Percentiles rank a stretch among this genome's conserved stretches.
Conservation (phyloP, 306 rosid genomes). For the Citrullus mucosospermus region DNA sequence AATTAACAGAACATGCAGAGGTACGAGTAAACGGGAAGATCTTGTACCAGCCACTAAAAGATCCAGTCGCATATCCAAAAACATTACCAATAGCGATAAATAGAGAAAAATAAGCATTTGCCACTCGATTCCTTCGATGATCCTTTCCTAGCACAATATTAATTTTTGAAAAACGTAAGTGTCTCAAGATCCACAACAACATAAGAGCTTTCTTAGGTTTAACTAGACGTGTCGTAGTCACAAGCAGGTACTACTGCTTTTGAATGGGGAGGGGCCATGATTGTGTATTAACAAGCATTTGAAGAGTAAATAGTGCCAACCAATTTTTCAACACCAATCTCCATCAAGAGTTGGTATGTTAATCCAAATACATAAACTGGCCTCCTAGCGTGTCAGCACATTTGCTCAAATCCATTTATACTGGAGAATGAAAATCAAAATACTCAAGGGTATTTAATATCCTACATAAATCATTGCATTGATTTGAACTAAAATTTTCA, state of each 20-base stretch:
- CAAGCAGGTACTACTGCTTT: not conserved
- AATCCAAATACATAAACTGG: not conserved
- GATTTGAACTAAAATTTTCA: not conserved
- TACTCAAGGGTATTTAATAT: not conserved
- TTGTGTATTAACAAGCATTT: not conserved
- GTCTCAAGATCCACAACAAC: conserved; percentile 50
- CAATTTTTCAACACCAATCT: too few relatives aligned
- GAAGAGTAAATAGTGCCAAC: not conserved
- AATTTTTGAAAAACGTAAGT: not conserved
- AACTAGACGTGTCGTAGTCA: not conserved
- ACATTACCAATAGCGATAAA: conserved; percentile 92
- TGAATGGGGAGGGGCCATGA: not conserved
- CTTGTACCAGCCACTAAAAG: conserved; percentile 77
- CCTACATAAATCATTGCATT: not conserved
- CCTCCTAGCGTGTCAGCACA: not conserved
- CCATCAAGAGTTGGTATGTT: not conserved
- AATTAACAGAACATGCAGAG: conserved; percentile 54
- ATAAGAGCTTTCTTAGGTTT: conserved; percentile 28
- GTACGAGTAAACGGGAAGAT: conserved; percentile 57
- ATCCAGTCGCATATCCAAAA: conserved; percentile 84
- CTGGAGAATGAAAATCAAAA: not conserved
- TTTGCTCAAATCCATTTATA: not conserved
- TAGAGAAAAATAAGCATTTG: conserved; percentile 88
- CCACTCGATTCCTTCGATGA: conserved; percentile 80
- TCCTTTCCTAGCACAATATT: conserved; percentile 55